These are phyloP conservation scores for Cucurbitaria berberidis DNA, from an alignment of 2,329 filamentous ascomycete genomes.

Conservation along the genomic window DNA sequence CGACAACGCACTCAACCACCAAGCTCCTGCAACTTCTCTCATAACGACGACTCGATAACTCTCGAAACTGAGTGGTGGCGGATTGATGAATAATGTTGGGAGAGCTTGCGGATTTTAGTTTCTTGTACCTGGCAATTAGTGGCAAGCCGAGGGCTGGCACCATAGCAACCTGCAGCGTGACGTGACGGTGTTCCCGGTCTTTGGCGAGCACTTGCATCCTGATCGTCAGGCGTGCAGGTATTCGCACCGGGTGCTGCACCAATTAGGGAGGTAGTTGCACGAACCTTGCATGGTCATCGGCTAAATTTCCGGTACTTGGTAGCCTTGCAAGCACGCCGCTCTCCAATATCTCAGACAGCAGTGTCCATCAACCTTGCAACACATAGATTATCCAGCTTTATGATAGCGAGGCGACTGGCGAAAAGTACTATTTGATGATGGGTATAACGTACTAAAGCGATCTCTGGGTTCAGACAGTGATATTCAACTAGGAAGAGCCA, in stretches of 20 bases:
- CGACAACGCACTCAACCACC: conserved; percentile 22
- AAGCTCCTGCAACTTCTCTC: conserved; percentile 20
- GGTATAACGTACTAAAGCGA: background rate
- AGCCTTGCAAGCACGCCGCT: background rate
- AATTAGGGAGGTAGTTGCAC: conserved; percentile 12
- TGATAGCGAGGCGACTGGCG: background rate
- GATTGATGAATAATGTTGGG: background rate
- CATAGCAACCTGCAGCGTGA: conserved; percentile 9
- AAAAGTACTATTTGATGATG: background rate
- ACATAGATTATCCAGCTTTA: background rate
- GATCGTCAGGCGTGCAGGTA: conserved; percentile 11
- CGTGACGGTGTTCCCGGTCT: conserved; percentile 9
- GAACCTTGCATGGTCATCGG: conserved; percentile 3
- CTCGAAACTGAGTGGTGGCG: background rate
- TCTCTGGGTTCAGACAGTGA: background rate
- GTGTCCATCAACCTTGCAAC: background rate
- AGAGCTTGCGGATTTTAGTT: conserved; percentile 1
- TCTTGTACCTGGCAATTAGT: conserved; percentile 18
- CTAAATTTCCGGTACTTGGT: background rate
- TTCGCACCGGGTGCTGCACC: conserved; percentile 2
- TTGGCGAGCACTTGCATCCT: conserved; percentile 2
- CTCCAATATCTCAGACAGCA: background rate
- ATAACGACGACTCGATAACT: conserved; percentile 10
- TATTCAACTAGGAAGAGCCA: background rate
- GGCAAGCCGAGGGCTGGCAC: conserved; percentile 5